These are phyloP conservation scores for Microdochium bolleyi DNA, from an alignment of 2,329 filamentous ascomycete genomes.

Conservation along the genomic window DNA sequence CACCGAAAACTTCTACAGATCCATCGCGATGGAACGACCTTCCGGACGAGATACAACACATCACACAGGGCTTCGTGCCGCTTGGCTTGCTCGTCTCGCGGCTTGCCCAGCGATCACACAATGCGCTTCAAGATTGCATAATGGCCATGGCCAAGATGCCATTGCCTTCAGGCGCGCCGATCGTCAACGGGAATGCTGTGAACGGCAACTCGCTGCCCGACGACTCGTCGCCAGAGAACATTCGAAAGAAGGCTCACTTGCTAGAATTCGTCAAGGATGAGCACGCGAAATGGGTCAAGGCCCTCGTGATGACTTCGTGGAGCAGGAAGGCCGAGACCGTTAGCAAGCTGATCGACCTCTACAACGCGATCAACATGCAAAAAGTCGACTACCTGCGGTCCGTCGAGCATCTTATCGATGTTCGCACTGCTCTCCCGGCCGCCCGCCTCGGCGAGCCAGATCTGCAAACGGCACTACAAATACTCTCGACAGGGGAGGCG, in stretches of 20 bases:
- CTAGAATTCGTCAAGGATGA: constrained; percentile 72
- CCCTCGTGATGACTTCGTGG: constrained; percentile 87
- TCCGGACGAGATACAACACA: constrained; percentile 58
- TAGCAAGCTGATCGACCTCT: constrained; percentile 81
- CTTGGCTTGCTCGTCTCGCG: constrained; percentile 69
- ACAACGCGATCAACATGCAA: constrained; percentile 61
- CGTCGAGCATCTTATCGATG: constrained; percentile 34
- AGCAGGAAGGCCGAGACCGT: constrained; percentile 71
- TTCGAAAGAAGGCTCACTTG: constrained; percentile 67
- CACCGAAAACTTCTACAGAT: constrained; percentile 15
- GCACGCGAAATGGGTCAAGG: constrained; percentile 86
- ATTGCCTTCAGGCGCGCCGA: constrained; percentile 33
- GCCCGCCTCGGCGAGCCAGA: constrained; percentile 85
- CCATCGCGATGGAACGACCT: constrained; percentile 44
- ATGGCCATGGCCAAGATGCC: constrained; percentile 62
- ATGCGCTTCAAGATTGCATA: constrained; percentile 64
- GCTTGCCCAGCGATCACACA: constrained; percentile 76
- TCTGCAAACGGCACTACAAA: constrained; percentile 78
- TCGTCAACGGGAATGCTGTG: constrained; percentile 42
- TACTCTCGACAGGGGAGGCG: constrained; percentile 71
- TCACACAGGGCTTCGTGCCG: constrained; percentile 68
- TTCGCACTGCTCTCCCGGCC: constrained; percentile 64
- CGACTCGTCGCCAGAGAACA: constrained; percentile 56
- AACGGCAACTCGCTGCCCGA: constrained; percentile 30
- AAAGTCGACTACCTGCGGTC: constrained; percentile 49